phyloP scores from a whole-genome alignment of 2,329 filamentous ascomycete species.

The Aotearoamyces nothofagi region DNA sequence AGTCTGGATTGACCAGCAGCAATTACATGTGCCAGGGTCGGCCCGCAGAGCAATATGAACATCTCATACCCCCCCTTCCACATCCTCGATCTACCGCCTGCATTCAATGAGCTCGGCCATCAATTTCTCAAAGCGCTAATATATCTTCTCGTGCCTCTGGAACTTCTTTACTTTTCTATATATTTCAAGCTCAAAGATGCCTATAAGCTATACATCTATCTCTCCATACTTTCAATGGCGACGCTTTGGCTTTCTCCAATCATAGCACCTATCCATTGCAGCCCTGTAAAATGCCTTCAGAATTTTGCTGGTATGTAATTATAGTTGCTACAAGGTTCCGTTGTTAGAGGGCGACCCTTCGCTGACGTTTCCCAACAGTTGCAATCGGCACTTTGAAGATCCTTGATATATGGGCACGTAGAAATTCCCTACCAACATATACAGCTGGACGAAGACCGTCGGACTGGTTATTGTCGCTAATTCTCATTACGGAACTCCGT shows the following conservation, averaged over 20 bases:
- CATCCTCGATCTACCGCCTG: slow-evolving; percentile 9
- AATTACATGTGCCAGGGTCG: no score
- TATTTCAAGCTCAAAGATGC: slow-evolving; percentile 15
- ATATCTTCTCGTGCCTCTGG: slow-evolving; percentile 15
- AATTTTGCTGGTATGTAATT: slow-evolving; percentile 19
- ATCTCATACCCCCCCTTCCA: slow-evolving; percentile 9
- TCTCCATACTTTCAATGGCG: slow-evolving; percentile 12
- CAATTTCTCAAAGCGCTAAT: slow-evolving; percentile 13
- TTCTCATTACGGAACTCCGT: slow-evolving; percentile 24
- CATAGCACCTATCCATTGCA: slow-evolving; percentile 19
- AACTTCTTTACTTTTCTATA: slow-evolving; percentile 19
- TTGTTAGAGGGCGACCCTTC: neutral
- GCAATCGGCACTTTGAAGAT: slow-evolving; percentile 24
- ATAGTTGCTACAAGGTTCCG: neutral
- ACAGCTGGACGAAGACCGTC: slow-evolving; percentile 14
- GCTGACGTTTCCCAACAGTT: slow-evolving; percentile 15
- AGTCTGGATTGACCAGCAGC: no score
- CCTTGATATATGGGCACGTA: slow-evolving; percentile 23
- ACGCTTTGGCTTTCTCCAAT: slow-evolving; percentile 15
- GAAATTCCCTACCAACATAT: slow-evolving; percentile 20
- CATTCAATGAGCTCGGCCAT: slow-evolving; percentile 11
- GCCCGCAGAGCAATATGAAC: slow-evolving; percentile 17
- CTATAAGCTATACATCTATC: slow-evolving; percentile 10
- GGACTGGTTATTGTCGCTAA: slow-evolving; percentile 17
- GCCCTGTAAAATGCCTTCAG: slow-evolving; percentile 17